These are phyloP conservation scores for Phytophthora idaei DNA, from an alignment of 352 stramenopile species.

Conservation along the genomic window DNA sequence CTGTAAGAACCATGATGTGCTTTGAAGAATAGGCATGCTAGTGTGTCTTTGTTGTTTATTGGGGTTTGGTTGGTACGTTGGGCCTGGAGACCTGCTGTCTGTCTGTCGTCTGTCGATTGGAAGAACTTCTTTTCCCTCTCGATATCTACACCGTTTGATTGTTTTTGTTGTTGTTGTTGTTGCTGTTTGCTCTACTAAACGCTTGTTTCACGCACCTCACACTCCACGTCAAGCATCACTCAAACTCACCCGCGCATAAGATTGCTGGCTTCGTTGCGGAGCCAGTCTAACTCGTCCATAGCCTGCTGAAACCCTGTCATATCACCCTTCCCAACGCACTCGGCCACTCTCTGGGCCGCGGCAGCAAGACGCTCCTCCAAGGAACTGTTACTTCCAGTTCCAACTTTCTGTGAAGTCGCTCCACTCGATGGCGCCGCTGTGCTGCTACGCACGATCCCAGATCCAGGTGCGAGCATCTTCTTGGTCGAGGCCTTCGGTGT, in stretches of 20 bases:
- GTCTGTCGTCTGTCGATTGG: conserved; percentile 28
- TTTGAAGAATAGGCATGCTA: conserved; percentile 11
- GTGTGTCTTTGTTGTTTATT: conserved; percentile 30
- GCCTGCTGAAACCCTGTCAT: conserved; percentile 84
- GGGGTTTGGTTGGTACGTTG: conserved; percentile 34
- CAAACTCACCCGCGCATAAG: conserved; percentile 73
- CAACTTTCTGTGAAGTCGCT: conserved; percentile 22
- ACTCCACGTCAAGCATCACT: conserved; percentile 32
- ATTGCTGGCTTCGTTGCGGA: conserved; percentile 80
- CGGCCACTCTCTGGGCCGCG: conserved; percentile 69
- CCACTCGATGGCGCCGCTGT: conserved; percentile 13
- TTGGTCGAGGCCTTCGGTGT: conserved; percentile 55
- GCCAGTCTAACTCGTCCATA: conserved; percentile 81
- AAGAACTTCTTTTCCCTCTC: conserved; percentile 16
- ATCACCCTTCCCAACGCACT: conserved; percentile 79
- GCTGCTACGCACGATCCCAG: conserved; percentile 61
- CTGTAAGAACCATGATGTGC: conserved; percentile 55
- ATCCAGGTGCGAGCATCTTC: conserved; percentile 56
- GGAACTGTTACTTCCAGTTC: conserved; percentile 21
- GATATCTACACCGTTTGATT: conserved; percentile 41
- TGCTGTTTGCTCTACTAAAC: conserved; percentile 40
- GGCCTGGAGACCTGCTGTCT: conserved; percentile 35
- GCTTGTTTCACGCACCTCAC: conserved; percentile 39
- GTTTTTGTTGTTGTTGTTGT: conserved; percentile 22
- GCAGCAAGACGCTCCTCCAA: conserved; percentile 73